A percentile compares a stretch with the other conserved stretches of the same genome.
Conservation (phyloP, 768 basidiomycete genomes). For the Hebeloma cylindrosporum region DNA sequence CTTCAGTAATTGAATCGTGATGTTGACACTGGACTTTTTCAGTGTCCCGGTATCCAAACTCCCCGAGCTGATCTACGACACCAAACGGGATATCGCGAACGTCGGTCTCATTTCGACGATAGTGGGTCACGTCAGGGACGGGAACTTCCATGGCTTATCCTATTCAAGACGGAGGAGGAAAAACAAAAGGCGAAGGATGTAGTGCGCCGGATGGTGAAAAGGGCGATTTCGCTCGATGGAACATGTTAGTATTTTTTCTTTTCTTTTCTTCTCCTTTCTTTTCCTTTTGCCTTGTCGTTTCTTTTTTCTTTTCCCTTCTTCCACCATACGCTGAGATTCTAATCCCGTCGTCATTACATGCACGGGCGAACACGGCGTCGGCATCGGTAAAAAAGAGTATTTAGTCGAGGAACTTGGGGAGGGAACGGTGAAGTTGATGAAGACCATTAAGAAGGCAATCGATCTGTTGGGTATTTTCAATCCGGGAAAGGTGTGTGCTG, state of each 20-base stretch:
- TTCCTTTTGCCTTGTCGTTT: constrained; percentile 1
- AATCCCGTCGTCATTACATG: too few relatives aligned
- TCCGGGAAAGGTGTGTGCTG: constrained; percentile 68
- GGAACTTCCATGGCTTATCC: constrained; percentile 49
- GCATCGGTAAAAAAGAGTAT: constrained; percentile 79
- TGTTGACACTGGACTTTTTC: too few relatives aligned
- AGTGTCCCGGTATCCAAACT: constrained; percentile 66
- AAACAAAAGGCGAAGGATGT: constrained; percentile 37
- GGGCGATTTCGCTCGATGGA: constrained; percentile 70
- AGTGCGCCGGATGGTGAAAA: constrained; percentile 61
- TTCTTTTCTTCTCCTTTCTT: not conserved
- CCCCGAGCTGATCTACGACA: constrained; percentile 64
- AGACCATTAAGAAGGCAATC: constrained; percentile 67
- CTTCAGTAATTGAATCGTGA: too few relatives aligned
- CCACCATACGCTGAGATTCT: too few relatives aligned
- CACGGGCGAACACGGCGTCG: constrained; percentile 85
- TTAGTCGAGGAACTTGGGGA: constrained; percentile 76
- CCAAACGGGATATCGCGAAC: constrained; percentile 64
- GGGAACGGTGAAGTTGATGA: constrained; percentile 84
- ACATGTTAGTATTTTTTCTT: constrained; percentile 51
- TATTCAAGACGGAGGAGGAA: constrained; percentile 62
- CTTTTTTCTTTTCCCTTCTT: too few relatives aligned
- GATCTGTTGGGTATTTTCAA: constrained; percentile 80
- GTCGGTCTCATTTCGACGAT: constrained; percentile 60
- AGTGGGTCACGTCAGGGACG: constrained; percentile 80